A percentile compares a stretch with the other conserved stretches of the same genome.
phyloP scores from a whole-genome alignment of 805 yeast genomes.

The Metschnikowia lunata region DNA sequence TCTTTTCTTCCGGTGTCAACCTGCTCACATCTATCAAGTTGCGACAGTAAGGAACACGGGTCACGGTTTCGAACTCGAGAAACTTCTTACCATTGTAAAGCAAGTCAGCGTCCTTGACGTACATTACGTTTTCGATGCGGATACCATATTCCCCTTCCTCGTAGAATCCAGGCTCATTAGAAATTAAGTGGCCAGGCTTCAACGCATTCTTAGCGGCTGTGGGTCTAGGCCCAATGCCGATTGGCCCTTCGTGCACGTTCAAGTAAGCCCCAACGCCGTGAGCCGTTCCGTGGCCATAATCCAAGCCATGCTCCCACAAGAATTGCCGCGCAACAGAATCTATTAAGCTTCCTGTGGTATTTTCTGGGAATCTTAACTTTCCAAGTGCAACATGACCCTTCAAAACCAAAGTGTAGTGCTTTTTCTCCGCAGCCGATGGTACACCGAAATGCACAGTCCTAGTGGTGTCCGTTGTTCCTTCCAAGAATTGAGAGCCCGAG shows the following conservation, averaged over 20 bases:
- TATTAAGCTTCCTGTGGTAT: conserved; percentile 49
- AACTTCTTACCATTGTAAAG: conserved; percentile 52
- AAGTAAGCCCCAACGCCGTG: conserved; percentile 62
- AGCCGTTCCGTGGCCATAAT: conserved; percentile 62
- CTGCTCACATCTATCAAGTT: conserved; percentile 61
- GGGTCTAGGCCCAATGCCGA: conserved; percentile 56
- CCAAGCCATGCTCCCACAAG: conserved; percentile 54
- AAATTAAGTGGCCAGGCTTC: conserved; percentile 50
- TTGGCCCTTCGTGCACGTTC: conserved; percentile 61
- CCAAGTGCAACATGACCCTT: conserved; percentile 54
- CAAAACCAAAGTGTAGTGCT: conserved; percentile 53
- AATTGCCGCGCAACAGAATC: conserved; percentile 57
- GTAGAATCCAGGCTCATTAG: conserved; percentile 63
- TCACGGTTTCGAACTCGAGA: conserved; percentile 75
- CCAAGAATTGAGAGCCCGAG: conserved; percentile 58
- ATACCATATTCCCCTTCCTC: conserved; percentile 58
- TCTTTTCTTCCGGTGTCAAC: conserved; percentile 56
- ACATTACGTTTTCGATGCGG: conserved; percentile 49
- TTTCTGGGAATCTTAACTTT: conserved; percentile 48
- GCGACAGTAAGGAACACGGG: conserved; percentile 79
- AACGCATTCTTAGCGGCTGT: conserved; percentile 42
- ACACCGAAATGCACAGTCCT: conserved; percentile 52
- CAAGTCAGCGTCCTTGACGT: conserved; percentile 38
- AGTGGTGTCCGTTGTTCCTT: conserved; percentile 64
- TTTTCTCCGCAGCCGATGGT: conserved; percentile 44